These are phyloP conservation scores for Aspergillus bombycis DNA, from an alignment of 2,329 filamentous ascomycete species.

Conservation along the genomic window DNA sequence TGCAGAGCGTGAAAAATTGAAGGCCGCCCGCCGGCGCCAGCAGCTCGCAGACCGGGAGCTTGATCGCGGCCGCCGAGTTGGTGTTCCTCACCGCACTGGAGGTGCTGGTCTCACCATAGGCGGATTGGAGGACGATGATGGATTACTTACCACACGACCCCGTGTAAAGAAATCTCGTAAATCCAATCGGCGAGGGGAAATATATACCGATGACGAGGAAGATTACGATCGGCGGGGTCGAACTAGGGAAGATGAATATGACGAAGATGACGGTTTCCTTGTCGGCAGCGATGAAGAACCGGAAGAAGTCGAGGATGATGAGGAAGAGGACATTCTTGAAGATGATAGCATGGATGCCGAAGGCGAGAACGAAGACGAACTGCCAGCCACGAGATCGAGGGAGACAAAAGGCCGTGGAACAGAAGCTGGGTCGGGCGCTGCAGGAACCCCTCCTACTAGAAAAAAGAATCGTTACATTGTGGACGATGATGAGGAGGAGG, in stretches of 20 bases:
- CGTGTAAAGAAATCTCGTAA: slow-evolving; percentile 42
- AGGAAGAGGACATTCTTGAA: slow-evolving; percentile 46
- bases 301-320: slow-evolving; percentile 49
- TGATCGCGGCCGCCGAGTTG: slow-evolving; percentile 55
- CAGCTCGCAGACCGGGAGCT: slow-evolving; percentile 59
- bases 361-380: slow-evolving; percentile 43
- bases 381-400: slow-evolving; percentile 31
- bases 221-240: slow-evolving; percentile 49
- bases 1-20: slow-evolving; percentile 61
- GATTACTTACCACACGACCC: slow-evolving; percentile 46
- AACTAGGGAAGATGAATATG: slow-evolving; percentile 76
- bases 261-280: slow-evolving; percentile 80
- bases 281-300: slow-evolving; percentile 53
- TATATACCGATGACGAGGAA: slow-evolving; percentile 54
- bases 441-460: slow-evolving; percentile 41
- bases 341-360: slow-evolving; percentile 52
- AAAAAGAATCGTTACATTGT: slow-evolving; percentile 53
- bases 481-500: slow-evolving; percentile 54
- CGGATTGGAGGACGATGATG: slow-evolving; percentile 63
- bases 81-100: slow-evolving; percentile 49
- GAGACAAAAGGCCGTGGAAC: slow-evolving; percentile 27
- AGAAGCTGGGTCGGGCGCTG: slow-evolving; percentile 26
- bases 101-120: slow-evolving; percentile 57
- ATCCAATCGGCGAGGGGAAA: slow-evolving; percentile 50
- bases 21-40: slow-evolving; percentile 57